Base-by-base conservation (phyloP, 495 filamentous ascomycete genomes). In the Lindgomyces ingoldianus region DNA sequence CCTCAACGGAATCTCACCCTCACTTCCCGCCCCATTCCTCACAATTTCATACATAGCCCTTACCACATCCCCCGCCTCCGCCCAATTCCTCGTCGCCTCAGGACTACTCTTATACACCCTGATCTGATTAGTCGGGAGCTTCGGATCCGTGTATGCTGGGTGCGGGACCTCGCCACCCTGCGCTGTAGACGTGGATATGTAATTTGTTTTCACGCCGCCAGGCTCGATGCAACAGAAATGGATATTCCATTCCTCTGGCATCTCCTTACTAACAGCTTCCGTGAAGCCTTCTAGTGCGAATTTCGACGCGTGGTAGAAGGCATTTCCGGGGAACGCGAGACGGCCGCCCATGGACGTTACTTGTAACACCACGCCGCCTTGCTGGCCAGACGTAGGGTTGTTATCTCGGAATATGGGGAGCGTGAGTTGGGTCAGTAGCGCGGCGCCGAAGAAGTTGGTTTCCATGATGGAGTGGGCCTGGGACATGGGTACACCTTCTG, bases 361-460 rank as follows among this genome's bases (percentile, higher is more conserved):
- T 57, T 87, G 81, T 10, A 84, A 33, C 19, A 86, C 75, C 9
- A 83, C 72, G 3, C 83, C 85, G 21, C 83, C 83, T 12, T 25
- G 68, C 68, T 19, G 72, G 71, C 11, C 74, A 6, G 21, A 67
- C 29, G 62, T 59, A n/a, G 68, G 39, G 39, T 78, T 78, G 12
- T 55, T 61, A 36, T 81, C 78, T 11, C 82, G 76, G 67, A 85
- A 75, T 12, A 84, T 74, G 3, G 75, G 70, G 48, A 85, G 53
- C 1, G 77, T 79, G 42, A 75, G 72, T 55, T 71, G 74, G 10
- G 77, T 81, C n/a, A 83, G 60, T 16, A 67, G 53, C 0, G 82
- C 77, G 24, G 78, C 72, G 21, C 75, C 83, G 76, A 77, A 85
- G 76, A 84, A 86, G 69, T 81, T 79, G 46, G 81, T 80, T 22